These are phyloP conservation scores for Metschnikowia rubicola DNA, from an alignment of 805 yeast genomes.

Conservation along the genomic window DNA sequence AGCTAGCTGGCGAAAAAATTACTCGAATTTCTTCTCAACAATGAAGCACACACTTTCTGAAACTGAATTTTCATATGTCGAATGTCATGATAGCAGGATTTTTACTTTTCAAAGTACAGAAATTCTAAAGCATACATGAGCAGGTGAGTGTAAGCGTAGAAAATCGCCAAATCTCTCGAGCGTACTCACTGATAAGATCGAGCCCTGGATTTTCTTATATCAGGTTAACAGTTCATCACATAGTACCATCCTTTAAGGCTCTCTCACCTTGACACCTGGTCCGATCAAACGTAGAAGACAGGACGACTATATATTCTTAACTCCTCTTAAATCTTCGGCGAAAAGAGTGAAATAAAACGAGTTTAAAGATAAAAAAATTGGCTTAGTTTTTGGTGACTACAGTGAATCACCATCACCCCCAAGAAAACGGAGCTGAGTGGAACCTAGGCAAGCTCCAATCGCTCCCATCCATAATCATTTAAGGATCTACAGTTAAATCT, in stretches of 20 bases:
- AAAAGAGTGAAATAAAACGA: conserved; percentile 9
- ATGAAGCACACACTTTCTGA: too few relatives aligned
- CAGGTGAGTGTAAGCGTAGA: too few relatives aligned
- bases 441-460: neutral
- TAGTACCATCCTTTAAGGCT: conserved; percentile 10
- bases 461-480: neutral
- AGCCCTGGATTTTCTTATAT: too few relatives aligned
- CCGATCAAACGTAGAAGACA: conserved; percentile 1
- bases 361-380: conserved; percentile 10
- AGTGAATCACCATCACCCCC: conserved; percentile 19
- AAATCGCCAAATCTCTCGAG: too few relatives aligned
- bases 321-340: conserved; percentile 16
- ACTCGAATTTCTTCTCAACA: too few relatives aligned
- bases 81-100: too few relatives aligned
- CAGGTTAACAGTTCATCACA: too few relatives aligned
- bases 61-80: too few relatives aligned
- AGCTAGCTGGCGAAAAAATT: too few relatives aligned
- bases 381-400: conserved; percentile 12
- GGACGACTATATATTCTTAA: conserved; percentile 11
- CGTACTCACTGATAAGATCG: too few relatives aligned
- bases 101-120: too few relatives aligned
- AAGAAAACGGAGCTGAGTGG: conserved; percentile 1
- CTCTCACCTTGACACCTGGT: conserved; percentile 13
- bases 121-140: too few relatives aligned
- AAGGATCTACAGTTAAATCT: conserved; percentile 11